Base-by-base conservation (phyloP, 495 filamentous ascomycete species). In the Schizothecium vesticola region DNA sequence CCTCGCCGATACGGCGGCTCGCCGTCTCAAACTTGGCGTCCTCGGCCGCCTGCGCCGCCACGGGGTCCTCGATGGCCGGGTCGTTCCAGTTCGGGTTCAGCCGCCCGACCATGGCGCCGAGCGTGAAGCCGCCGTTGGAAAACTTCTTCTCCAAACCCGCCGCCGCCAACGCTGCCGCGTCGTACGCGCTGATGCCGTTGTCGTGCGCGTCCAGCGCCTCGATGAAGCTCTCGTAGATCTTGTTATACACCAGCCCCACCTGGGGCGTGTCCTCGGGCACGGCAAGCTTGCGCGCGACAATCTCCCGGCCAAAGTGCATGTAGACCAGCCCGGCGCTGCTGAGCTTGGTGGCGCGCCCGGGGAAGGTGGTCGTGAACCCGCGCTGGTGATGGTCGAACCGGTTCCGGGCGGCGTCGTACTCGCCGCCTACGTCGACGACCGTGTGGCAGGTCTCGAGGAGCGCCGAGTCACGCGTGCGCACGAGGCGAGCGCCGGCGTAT, bases 321-420 rank as follows among this genome's bases (percentile, higher is more conserved):
- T 93, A 99, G 3, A 99, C 92, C 19, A 99, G 84, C 0, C 95
- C 95, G 0, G 95, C 95, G 68, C 91, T 94, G 65, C 91, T 95
- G 61, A 99, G 89, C 83, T 95, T 97, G 51, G 95, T 99, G 36
- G 77, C 75, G 66, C 89, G 89, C 43, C 84, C 84, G 22, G 94
- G 92, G 77, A 89, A 89, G 55, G 88, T 91, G 68, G 92, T 91
- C 65, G 77, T 75, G 82, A 99, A 99, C 72, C 87, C 89, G 64
- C 94, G 92, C 80, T 99, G 95, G 85, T 99, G 95, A 83, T 99
- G 95, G 79, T 99, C 95, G 81, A 91, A 99, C 68, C 93, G 90
- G 79, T 93, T 87, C 67, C 72, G 78, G 24, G 84, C 71, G 29
- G 92, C 76, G 72, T 96, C 88, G 80, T 98, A 97, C 79, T 93